Evolutionary conservation across 129 eudicot genomes (phyloP).

Genomic region (Cynara cardunculus): DNA sequence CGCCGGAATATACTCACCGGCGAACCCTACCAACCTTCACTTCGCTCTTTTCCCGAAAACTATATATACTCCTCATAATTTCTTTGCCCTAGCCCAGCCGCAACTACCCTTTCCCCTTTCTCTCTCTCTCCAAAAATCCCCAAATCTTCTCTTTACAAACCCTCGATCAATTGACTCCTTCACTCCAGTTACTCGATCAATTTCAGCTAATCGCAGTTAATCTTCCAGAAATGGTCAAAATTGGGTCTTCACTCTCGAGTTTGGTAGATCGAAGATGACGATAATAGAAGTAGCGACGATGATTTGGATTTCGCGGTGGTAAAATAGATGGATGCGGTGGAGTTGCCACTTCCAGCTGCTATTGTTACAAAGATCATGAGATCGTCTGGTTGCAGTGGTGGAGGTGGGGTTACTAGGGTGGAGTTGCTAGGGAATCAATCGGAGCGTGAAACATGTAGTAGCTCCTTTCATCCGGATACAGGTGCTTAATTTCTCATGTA

Average conservation of each 20-base stretch:
- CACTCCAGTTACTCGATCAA: conserved; percentile 3
- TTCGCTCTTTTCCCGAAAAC: conserved; percentile 81
- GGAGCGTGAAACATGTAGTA: conserved; percentile 30
- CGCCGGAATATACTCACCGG: conserved; percentile 56
- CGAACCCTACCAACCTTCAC: conserved; percentile 25
- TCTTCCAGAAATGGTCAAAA: conserved; percentile 22
- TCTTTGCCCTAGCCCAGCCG: conserved; percentile 67
- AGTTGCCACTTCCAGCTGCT: conserved; percentile 52
- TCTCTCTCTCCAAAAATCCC: conserved; percentile 22
- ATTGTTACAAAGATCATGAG: conserved; percentile 65
- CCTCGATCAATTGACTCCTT: conserved; percentile 7
- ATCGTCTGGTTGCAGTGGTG: conserved; percentile 68
- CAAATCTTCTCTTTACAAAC: conserved; percentile 14
- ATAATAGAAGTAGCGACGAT: conserved; percentile 1
- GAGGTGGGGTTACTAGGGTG: conserved; percentile 41
- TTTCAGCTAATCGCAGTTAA: conserved; percentile 16
- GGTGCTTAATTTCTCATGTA: conserved; percentile 34
- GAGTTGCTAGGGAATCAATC: conserved; percentile 28
- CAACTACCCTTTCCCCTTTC: conserved; percentile 49
- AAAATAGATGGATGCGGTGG: conserved; percentile 45
- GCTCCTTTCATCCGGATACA: conserved; percentile 37
- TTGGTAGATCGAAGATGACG: conserved; percentile 15
- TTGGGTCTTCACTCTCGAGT: conserved; percentile 11
- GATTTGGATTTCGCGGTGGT: conserved; percentile 26
- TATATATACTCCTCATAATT: conserved; percentile 66